Evolutionary conservation across 176 grass and related monocot genomes (phyloP).

Genomic region (Oryza longistaminata): DNA sequence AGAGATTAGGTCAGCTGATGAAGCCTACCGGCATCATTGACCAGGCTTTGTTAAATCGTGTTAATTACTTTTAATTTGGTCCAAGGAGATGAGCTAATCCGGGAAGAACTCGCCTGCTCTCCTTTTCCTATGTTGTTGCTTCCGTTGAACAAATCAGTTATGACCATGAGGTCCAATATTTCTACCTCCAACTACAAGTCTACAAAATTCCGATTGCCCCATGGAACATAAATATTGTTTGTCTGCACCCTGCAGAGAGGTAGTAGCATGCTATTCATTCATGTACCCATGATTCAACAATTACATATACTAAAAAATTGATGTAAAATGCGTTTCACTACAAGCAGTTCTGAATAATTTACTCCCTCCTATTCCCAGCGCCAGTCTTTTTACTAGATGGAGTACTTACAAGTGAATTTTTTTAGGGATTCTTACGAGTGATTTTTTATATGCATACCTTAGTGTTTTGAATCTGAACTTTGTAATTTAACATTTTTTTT

Average conservation of each 20-base stretch:
- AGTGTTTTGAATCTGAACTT: no score
- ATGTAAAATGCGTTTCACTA: no score
- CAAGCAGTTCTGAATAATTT: no score
- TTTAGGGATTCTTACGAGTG: no score
- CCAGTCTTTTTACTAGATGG: no score
- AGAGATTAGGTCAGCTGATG: not conserved
- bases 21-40: slow-evolving; percentile 14
- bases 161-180: not conserved
- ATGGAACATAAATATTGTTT: not conserved
- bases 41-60: not conserved
- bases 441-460: no score
- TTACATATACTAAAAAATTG: not conserved
- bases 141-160: not conserved
- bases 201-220: not conserved
- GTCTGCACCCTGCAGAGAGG: not conserved
- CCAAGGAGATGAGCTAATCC: slow-evolving; percentile 15
- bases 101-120: not conserved
- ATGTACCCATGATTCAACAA: not conserved
- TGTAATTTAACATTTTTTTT: no score
- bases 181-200: not conserved
- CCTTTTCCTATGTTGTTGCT: not conserved
- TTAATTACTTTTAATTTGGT: slow-evolving; percentile 13
- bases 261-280: not conserved
- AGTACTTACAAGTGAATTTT: no score
- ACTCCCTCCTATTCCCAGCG: no score